Evolutionary conservation across 306 rosid genomes (phyloP).

Genomic region (Cicer judaicum): DNA sequence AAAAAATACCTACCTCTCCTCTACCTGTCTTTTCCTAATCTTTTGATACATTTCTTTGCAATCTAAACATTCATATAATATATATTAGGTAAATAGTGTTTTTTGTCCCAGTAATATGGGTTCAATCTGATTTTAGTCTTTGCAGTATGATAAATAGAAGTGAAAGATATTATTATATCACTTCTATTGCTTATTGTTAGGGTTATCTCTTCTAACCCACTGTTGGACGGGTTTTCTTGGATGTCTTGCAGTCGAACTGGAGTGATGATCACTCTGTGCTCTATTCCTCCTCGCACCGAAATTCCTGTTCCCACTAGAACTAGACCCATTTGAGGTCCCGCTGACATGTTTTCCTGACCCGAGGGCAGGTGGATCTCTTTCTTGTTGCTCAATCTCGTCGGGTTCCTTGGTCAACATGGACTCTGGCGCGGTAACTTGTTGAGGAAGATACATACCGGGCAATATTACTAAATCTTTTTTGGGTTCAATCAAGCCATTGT

Average conservation of each 20-base stretch:
- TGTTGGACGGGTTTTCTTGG: conserved; percentile 58
- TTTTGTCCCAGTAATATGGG: too few relatives aligned
- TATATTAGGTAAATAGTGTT: too few relatives aligned
- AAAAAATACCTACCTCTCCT: not conserved
- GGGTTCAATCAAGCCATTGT: conserved; percentile 73
- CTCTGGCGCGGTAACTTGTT: conserved; percentile 41
- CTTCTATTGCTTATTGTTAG: conserved; percentile 43
- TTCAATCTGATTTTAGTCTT: too few relatives aligned
- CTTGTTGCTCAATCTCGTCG: conserved; percentile 43
- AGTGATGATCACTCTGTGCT: conserved; percentile 37
- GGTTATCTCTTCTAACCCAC: conserved; percentile 69
- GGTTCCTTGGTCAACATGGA: conserved; percentile 44
- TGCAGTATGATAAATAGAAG: not conserved
- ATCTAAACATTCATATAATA: not conserved
- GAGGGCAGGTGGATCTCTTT: conserved; percentile 36
- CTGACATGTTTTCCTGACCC: conserved; percentile 42
- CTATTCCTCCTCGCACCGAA: conserved; percentile 44
- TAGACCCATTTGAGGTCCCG: conserved; percentile 39
- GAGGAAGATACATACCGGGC: conserved; percentile 78
- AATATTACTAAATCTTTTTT: conserved; percentile 54
- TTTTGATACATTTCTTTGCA: conserved; percentile 27
- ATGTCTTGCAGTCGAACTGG: conserved; percentile 48
- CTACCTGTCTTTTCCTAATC: conserved; percentile 28
- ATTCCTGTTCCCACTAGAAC: conserved; percentile 48
- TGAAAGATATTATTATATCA: conserved; percentile 5